A percentile compares a stretch with the other conserved stretches of the same genome.
Evolutionary conservation across 1,284 basidiomycete genomes (phyloP).

Genomic region (Vanrija pseudolonga): DNA sequence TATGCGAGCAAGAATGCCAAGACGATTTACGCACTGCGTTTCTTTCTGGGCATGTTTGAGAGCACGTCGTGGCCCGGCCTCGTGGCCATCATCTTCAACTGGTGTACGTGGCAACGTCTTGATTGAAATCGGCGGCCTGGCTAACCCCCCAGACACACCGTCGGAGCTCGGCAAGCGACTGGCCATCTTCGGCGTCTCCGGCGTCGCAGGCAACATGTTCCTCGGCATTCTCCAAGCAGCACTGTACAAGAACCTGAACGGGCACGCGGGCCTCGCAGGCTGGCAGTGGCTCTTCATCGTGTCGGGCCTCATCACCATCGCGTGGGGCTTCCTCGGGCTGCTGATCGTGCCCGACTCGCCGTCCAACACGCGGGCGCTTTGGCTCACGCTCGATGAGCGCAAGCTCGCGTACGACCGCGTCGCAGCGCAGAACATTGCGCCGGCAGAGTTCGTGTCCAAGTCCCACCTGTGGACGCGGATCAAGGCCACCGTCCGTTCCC

Average conservation of each 20-base stretch:
- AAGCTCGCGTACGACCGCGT: background rate
- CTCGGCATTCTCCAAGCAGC: slow-evolving; percentile 30
- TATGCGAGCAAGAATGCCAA: slow-evolving; percentile 4
- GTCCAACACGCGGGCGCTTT: slow-evolving; percentile 17
- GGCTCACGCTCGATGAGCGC: slow-evolving; percentile 24
- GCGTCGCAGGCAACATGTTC: slow-evolving; percentile 22
- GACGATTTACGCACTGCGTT: slow-evolving; percentile 20
- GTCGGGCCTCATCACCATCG: too few relatives aligned
- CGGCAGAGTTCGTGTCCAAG: background rate
- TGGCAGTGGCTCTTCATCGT: slow-evolving; percentile 19
- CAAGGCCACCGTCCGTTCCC: background rate
- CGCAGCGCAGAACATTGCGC: background rate
- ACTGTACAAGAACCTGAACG: slow-evolving; percentile 15
- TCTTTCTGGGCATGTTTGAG: slow-evolving; percentile 26
- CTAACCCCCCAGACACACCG: background rate
- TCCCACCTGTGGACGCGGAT: background rate
- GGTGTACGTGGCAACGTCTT: slow-evolving; percentile 7
- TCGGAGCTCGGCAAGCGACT: background rate
- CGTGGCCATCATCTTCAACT: background rate
- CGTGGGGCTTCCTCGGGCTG: slow-evolving; percentile 4
- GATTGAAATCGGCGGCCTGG: background rate
- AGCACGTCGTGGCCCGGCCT: too few relatives aligned
- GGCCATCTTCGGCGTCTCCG: background rate
- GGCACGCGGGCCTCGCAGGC: slow-evolving; percentile 3
- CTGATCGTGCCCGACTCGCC: slow-evolving; percentile 38